These are phyloP conservation scores for Cryphonectria japonica DNA, from an alignment of 2,329 filamentous ascomycete genomes.

Conservation along the genomic window DNA sequence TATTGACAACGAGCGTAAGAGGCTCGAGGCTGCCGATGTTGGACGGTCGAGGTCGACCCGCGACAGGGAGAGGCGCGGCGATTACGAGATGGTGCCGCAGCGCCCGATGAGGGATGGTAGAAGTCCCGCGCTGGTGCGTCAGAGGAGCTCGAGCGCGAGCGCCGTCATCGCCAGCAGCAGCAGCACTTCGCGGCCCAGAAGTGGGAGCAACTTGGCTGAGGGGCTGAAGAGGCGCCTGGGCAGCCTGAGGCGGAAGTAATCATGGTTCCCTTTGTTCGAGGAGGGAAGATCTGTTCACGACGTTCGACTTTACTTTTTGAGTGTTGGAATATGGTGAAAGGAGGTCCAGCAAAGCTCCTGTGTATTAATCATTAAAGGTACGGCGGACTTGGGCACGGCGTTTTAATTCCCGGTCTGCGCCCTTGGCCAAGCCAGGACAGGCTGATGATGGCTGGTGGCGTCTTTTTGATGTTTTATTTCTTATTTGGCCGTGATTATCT, in stretches of 20 bases:
- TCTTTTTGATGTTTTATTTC: background rate
- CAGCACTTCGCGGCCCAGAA: constrained; percentile 39
- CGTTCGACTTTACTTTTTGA: background rate
- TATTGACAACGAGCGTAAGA: constrained; percentile 69
- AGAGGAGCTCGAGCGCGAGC: constrained; percentile 49
- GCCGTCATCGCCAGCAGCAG: constrained; percentile 33
- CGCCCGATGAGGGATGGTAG: constrained; percentile 30
- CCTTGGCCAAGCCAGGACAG: background rate
- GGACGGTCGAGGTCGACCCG: constrained; percentile 33
- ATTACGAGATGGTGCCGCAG: constrained; percentile 55
- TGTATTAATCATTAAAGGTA: background rate
- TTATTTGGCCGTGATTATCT: background rate
- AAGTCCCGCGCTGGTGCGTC: constrained; percentile 38
- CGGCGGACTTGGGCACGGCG: background rate
- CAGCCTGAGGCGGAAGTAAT: constrained; percentile 49
- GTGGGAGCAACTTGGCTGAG: constrained; percentile 50
- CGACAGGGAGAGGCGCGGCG: constrained; percentile 40
- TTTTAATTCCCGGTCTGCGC: background rate
- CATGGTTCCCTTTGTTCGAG: background rate
- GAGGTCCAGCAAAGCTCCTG: background rate
- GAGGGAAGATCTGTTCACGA: background rate
- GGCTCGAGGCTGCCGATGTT: constrained; percentile 48
- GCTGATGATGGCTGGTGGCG: background rate
- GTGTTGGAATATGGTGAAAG: background rate
- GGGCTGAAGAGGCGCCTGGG: constrained; percentile 59